Percentiles rank a stretch among this genome's conserved stretches.
phyloP scores from a whole-genome alignment of 1,139 yeast species.

The Scheffersomyces titani region DNA sequence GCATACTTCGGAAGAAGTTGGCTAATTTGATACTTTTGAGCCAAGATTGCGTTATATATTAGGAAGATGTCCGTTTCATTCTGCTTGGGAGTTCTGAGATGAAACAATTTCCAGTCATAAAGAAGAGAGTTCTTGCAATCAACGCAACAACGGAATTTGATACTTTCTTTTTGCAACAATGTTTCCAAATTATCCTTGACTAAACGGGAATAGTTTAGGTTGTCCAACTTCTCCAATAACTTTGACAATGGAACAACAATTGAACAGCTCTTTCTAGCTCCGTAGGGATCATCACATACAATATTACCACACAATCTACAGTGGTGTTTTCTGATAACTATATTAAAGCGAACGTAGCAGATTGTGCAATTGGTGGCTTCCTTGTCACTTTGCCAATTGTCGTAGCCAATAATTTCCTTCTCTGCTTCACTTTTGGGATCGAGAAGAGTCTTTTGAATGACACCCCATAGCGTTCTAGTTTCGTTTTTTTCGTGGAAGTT shows the following conservation, averaged over 20 bases:
- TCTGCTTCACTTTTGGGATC: slow-evolving; percentile 34
- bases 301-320: slow-evolving; percentile 82
- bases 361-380: slow-evolving; percentile 57
- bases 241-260: slow-evolving; percentile 62
- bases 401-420: slow-evolving; percentile 46
- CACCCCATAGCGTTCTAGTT: slow-evolving; percentile 11
- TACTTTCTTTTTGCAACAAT: slow-evolving; percentile 13
- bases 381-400: slow-evolving; percentile 67
- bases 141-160: slow-evolving; percentile 55
- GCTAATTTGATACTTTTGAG: slow-evolving; percentile 35
- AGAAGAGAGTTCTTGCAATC: slow-evolving; percentile 67
- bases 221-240: slow-evolving; percentile 43
- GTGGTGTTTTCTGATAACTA: slow-evolving; percentile 77
- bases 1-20: slow-evolving; percentile 33
- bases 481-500: slow-evolving; percentile 18
- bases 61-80: slow-evolving; percentile 22
- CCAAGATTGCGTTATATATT: slow-evolving; percentile 32
- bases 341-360: slow-evolving; percentile 59
- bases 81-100: slow-evolving; percentile 16
- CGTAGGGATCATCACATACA: slow-evolving; percentile 68
- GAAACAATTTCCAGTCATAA: slow-evolving; percentile 54
- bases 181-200: slow-evolving; percentile 22
- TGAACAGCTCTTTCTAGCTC: slow-evolving; percentile 55
- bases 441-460: slow-evolving; percentile 11
- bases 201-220: slow-evolving; percentile 36